phyloP scores from a whole-genome alignment of 495 filamentous ascomycete genomes.

The Aspergillus sclerotioniger region DNA sequence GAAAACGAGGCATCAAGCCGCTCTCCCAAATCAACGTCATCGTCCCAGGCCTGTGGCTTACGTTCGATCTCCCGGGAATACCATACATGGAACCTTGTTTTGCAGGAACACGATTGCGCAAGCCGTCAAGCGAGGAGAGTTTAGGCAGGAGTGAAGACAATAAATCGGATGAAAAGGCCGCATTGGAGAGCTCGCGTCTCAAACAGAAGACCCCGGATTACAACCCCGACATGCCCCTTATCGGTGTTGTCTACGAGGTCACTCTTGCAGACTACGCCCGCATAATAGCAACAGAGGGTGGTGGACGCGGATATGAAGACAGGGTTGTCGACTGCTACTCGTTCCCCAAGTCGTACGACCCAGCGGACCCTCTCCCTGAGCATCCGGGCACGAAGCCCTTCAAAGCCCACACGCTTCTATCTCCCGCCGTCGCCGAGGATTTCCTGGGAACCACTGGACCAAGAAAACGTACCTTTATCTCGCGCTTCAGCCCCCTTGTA shows the following conservation, averaged over 20 bases:
- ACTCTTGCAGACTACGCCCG: constrained; percentile 74
- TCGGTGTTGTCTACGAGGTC: constrained; percentile 95
- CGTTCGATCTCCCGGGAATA: constrained; percentile 82
- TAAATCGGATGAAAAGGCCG: constrained; percentile 14
- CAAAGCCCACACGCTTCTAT: constrained; percentile 61
- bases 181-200: constrained; percentile 34
- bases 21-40: constrained; percentile 74
- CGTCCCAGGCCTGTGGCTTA: constrained; percentile 71
- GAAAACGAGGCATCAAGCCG: constrained; percentile 71
- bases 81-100: constrained; percentile 92
- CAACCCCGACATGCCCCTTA: constrained; percentile 72
- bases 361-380: constrained; percentile 38
- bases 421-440: constrained; percentile 35
- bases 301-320: constrained; percentile 76
- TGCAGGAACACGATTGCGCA: constrained; percentile 68
- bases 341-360: constrained; percentile 50
- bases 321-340: constrained; percentile 72
- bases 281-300: constrained; percentile 89
- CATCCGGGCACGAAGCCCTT: constrained; percentile 39
- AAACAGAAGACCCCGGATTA: constrained; percentile 44
- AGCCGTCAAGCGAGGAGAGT: constrained; percentile 28
- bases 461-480: constrained; percentile 8
- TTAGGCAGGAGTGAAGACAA: constrained; percentile 17
- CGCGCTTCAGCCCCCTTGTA: constrained; percentile 9
- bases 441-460: background rate